These are phyloP conservation scores for Talaromyces verruculosus DNA, from an alignment of 2,329 filamentous ascomycete genomes.

Conservation along the genomic window DNA sequence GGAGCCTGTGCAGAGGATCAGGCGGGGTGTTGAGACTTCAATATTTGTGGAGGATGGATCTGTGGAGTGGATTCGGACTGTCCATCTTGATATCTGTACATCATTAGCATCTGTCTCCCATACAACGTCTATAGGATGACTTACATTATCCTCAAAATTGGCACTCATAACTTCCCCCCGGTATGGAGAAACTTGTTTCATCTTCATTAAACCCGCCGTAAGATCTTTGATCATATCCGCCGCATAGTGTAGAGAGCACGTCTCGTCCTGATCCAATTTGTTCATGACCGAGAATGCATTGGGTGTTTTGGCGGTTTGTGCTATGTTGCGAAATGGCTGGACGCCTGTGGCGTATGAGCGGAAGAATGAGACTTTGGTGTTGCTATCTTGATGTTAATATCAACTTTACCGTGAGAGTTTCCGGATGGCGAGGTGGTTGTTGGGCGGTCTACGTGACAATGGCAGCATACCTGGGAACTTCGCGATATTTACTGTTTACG, in stretches of 20 bases:
- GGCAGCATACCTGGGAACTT: constrained; percentile 55
- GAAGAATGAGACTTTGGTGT: constrained; percentile 63
- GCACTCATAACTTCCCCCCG: constrained; percentile 38
- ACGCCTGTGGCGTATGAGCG: constrained; percentile 57
- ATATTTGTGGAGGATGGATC: constrained; percentile 33
- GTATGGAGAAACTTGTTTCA: constrained; percentile 37
- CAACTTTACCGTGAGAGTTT: background rate
- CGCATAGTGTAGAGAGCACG: constrained; percentile 58
- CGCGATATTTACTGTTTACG: constrained; percentile 56
- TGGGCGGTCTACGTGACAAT: background rate
- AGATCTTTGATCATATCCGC: constrained; percentile 56
- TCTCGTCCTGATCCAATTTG: constrained; percentile 56
- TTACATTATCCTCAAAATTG: constrained; percentile 33
- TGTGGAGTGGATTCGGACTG: constrained; percentile 33
- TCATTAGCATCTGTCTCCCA: background rate
- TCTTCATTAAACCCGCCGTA: constrained; percentile 42
- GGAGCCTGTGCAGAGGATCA: constrained; percentile 62
- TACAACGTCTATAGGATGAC: constrained; percentile 15
- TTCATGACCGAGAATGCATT: constrained; percentile 58
- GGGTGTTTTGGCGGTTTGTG: constrained; percentile 49
- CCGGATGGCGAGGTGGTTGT: background rate
- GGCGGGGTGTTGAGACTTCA: constrained; percentile 41
- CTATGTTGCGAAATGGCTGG: constrained; percentile 54
- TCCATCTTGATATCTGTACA: constrained; percentile 34
- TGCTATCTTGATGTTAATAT: constrained; percentile 39